Base-by-base conservation (phyloP, 441 rosid genomes). In the Theobroma grandiflorum region DNA sequence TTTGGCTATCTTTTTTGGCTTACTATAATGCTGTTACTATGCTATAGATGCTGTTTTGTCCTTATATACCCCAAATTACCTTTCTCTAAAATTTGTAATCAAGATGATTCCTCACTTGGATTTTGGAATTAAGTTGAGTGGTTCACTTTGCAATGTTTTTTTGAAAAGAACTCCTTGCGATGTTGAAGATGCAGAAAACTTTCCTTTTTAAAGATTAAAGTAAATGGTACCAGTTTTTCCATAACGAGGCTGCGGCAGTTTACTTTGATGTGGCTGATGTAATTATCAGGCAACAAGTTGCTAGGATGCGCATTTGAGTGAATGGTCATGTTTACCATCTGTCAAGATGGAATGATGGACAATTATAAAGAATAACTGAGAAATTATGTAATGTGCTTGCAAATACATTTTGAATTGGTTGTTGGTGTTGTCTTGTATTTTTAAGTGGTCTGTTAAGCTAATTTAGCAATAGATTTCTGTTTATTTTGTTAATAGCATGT, bases 351-450 rank as follows among this genome's bases (percentile, higher is more conserved):
- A 22, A 18, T 59, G 35, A 59, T 15, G 9, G 35, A 22, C 64
- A 8, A 20, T 22, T 22, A 1, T 58, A 22, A n/a, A 2, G 3
- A 20, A 4, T 20, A 58, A 22, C 33, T 58, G 63, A 58, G 31
- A 20, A 20, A 58, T 8, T 58, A 58, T 58, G 63, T 58, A 5
- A 37, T 15, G 4, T 16, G 12, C 10, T 62, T 33, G 67, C 69
- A 64, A 22, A 22, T 68, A 45, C 73, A 68, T 68, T 61, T 45
- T 8, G 49, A 40, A n/a, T 26, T 12, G 71, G 50, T 66, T 66
- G 71, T n/a, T 66, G 50, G 49, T 35, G 38, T 35, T 63, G 40
- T 62, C 31, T 10, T 31, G 71, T 18, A 38, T 40, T 66, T 26
- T 45, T 8, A 68, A 45, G 11, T 45, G 73, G 22, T 68, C 55